Base-by-base conservation (phyloP, 306 rosid species). In the Cicer cuneatum region DNA sequence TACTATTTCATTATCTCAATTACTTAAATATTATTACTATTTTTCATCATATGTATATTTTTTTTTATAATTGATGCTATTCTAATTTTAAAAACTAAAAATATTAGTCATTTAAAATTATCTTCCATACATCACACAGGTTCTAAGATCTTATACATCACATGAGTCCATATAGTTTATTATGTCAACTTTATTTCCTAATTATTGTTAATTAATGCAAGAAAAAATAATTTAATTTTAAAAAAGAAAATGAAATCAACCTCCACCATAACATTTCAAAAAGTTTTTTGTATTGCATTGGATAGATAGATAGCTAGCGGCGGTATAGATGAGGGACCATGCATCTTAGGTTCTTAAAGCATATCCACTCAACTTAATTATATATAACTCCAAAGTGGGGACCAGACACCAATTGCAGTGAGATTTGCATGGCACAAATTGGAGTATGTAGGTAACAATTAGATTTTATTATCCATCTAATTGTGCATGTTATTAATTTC, bases 251-350 rank as follows among this genome's bases (percentile, higher is more conserved):
- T 19, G 8, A 19, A 43, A 62, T 6, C 3, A 43, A 42, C 51
- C 70, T 71, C 10, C 18, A 53, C 21, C 59, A 42, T 42, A 53
- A 41, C 21, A 8, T 51, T 80, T 38, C 12, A 76, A 60, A 60
- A 76, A 82, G 83, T 82, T 76, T 76, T 84, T 79, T 87, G 78
- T 43, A 69, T 46, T 35, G 62, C 57, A 24, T 33, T 80, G 71
- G 57, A 77, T 52, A 72, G 84, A 2, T 77, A 78, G 79, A 80
- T 52, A 59, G 75, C 4, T 78, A 77, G 79, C 83, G 49, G 78
- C 40, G 48, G 42, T 13, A 67, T 81, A 85, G 93, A 80, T 66
- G 91, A 92, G 88, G 97, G 97, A 87, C 96, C 96, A 88, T 40
- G 7, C n/a, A 10, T 21, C 48, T 45, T 85, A 82, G 91, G 86